Percentiles rank a stretch among this genome's conserved stretches.
These are phyloP conservation scores for Oleoguttula mirabilis DNA, from an alignment of 495 filamentous ascomycete species.

Conservation along the genomic window DNA sequence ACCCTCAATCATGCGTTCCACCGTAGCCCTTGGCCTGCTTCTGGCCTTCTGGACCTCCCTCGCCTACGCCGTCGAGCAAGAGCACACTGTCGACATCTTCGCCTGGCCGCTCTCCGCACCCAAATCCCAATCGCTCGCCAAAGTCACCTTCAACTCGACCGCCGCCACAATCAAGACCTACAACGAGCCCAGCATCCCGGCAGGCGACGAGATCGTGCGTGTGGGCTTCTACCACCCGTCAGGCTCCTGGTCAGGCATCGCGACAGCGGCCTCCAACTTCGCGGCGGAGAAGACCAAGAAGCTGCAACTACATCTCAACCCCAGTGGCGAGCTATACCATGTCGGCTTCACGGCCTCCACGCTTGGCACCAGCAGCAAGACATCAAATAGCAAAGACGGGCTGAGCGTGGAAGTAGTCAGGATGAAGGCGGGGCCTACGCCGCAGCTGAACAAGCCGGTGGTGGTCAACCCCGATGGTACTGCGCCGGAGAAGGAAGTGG, in stretches of 20 bases:
- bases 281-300: slow-evolving; percentile 21
- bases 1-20: neutral
- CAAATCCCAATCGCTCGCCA: slow-evolving; percentile 23
- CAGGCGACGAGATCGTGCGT: slow-evolving; percentile 43
- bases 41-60: slow-evolving; percentile 6
- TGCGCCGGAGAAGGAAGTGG: slow-evolving; percentile 36
- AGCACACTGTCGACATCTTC: slow-evolving; percentile 17
- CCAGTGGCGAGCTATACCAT: slow-evolving; percentile 25
- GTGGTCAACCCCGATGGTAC: slow-evolving; percentile 51
- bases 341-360: slow-evolving; percentile 25
- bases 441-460: slow-evolving; percentile 52
- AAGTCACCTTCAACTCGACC: slow-evolving; percentile 27
- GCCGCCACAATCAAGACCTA: slow-evolving; percentile 21
- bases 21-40: neutral
- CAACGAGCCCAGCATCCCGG: slow-evolving; percentile 21
- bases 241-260: slow-evolving; percentile 26
- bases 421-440: slow-evolving; percentile 39
- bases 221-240: slow-evolving; percentile 42
- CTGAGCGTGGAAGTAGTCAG: slow-evolving; percentile 41
- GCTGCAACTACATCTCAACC: slow-evolving; percentile 26
- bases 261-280: slow-evolving; percentile 26
- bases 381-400: slow-evolving; percentile 27
- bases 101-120: slow-evolving; percentile 22
- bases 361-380: slow-evolving; percentile 10
- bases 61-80: neutral